Conservation (phyloP, 805 yeast genomes). For the Saccharomyces kudriavzevii region DNA sequence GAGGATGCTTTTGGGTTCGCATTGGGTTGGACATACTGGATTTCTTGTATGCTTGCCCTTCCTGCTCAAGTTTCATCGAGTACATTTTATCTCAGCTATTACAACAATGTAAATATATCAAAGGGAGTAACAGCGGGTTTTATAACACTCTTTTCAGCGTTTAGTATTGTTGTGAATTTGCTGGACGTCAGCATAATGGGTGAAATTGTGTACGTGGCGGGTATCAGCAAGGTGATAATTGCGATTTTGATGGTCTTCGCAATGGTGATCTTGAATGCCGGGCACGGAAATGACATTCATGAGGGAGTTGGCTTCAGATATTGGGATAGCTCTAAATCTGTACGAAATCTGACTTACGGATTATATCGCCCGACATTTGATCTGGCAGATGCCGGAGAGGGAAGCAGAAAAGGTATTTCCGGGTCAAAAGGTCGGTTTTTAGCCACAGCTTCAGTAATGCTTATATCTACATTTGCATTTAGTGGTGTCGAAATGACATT, state of each 20-base stretch:
- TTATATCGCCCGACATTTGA: constrained; percentile 68
- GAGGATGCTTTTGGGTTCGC: constrained; percentile 64
- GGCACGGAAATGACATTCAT: constrained; percentile 25
- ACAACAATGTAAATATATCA: constrained; percentile 46
- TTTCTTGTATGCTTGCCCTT: constrained; percentile 47
- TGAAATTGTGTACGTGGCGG: constrained; percentile 59
- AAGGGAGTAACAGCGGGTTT: constrained; percentile 53
- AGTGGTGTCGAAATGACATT: constrained; percentile 79
- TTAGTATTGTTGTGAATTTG: constrained; percentile 44
- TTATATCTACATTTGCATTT: constrained; percentile 65
- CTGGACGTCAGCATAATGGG: constrained; percentile 68
- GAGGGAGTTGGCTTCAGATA: constrained; percentile 53
- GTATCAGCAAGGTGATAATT: constrained; percentile 48
- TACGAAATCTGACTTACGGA: constrained; percentile 49
- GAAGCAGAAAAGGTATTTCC: constrained; percentile 47
- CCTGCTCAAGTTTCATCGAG: constrained; percentile 63
- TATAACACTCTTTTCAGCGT: constrained; percentile 47
- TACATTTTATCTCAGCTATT: constrained; percentile 55
- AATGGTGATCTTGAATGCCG: constrained; percentile 58
- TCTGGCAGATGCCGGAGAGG: constrained; percentile 50
- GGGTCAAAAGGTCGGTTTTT: constrained; percentile 55
- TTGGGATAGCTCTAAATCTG: constrained; percentile 47
- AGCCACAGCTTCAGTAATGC: constrained; percentile 51
- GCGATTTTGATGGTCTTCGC: constrained; percentile 48
- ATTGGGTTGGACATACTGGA: constrained; percentile 55